These are phyloP conservation scores for Udeniomyces megalosporus DNA, from an alignment of 768 basidiomycete species.

Conservation along the genomic window DNA sequence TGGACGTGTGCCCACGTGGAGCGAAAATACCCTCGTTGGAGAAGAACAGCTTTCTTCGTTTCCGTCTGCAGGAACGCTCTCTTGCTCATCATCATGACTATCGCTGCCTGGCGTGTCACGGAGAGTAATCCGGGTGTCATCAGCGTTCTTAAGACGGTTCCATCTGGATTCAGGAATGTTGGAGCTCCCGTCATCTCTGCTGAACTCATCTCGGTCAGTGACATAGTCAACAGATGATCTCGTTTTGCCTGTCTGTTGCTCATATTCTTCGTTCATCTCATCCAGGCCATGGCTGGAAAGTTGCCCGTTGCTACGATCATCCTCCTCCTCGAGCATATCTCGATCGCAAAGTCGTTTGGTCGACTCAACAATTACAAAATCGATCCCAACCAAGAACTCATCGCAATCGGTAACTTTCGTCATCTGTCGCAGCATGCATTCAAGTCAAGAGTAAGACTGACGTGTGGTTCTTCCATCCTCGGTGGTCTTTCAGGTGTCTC, in stretches of 20 bases:
- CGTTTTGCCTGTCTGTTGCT: too few relatives aligned
- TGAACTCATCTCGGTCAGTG: slow-evolving; percentile 32
- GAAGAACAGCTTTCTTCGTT: slow-evolving; percentile 49
- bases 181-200: slow-evolving; percentile 37
- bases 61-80: slow-evolving; percentile 31
- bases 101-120: slow-evolving; percentile 46
- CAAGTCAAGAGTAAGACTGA: too few relatives aligned
- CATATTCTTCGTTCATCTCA: too few relatives aligned
- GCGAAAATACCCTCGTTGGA: slow-evolving; percentile 22
- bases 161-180: slow-evolving; percentile 49
- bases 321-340: slow-evolving; percentile 84
- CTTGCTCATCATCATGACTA: slow-evolving; percentile 55
- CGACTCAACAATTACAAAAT: slow-evolving; percentile 84
- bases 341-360: slow-evolving; percentile 64
- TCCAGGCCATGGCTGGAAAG: slow-evolving; percentile 53
- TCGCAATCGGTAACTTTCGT: slow-evolving; percentile 51
- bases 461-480: too few relatives aligned
- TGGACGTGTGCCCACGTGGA: slow-evolving; percentile 23
- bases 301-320: slow-evolving; percentile 41
- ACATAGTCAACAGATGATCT: too few relatives aligned
- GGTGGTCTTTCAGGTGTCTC: slow-evolving; percentile 35
- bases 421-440: too few relatives aligned
- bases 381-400: slow-evolving; percentile 44
- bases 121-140: too few relatives aligned
- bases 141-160: slow-evolving; percentile 61